Base-by-base conservation (phyloP, 2,329 filamentous ascomycete species). In the Diaporthe sp. region DNA sequence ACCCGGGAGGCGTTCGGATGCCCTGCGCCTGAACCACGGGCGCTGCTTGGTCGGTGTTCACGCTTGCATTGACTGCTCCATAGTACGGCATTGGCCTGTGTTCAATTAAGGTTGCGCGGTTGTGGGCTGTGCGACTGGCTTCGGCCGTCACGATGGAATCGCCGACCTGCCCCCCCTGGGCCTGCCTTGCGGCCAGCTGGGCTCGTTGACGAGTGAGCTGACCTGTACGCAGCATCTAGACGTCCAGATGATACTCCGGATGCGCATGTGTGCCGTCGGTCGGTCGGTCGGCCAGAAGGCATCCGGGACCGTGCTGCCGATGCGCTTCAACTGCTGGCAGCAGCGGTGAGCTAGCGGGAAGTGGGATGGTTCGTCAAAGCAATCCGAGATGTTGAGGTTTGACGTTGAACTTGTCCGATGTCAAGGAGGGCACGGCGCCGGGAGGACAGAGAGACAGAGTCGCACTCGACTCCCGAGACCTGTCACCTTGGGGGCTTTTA, bases 381-480 rank as follows among this genome's bases (percentile, higher is more conserved):
- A 46, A 58, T 57, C 69, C 51, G 69, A 53, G 25, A 28, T 58
- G 17, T 39, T 39, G 57, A 62, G 46, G 68, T 58, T 44, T 75
- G 58, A 53, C 58, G 67, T 72, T 61, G n/a, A 51, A 67, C 68
- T 46, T 46, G 68, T 73, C 58, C 70, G 58, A 73, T 65, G 25
- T 65, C 31, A 44, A 19, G 25, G 46, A 49, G 49, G 59, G n/a
- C 19, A 59, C 55, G 55, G 58, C 34, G 39, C 17, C 25, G 57
- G 68, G 53, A 25, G n/a, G 42, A 4, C 37, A 51, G 51, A 59
- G 34, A 25, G 65, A 51, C 39, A 68, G n/a, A 46, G 69, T 67
- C 15, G 74, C 61, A 73, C 69, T 68, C 59, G n/a, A 44, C 19
- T 53, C 51, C 59, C 74, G 53, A 73, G 69, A 72, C 59, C 61